Evolutionary conservation across 768 basidiomycete species (phyloP), one percentile per base, ranked within the genome.

Genomic region (Lentinula sp.): DNA sequence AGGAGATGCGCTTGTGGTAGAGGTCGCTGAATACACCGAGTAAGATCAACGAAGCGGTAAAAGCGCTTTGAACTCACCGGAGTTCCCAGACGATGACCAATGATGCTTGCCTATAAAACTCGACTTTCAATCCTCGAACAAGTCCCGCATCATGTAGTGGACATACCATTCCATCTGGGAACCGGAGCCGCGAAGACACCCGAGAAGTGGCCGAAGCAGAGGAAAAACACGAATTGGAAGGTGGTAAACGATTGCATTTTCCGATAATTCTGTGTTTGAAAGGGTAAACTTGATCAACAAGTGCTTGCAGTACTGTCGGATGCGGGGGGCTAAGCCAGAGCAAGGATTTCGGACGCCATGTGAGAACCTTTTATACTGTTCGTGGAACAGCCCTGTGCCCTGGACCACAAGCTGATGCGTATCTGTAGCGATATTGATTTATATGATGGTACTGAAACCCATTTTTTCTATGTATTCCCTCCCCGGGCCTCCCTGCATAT

Each of bases 251-350:
- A 39, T 34, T 9, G 51, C 56, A 57, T 57, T 39, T 43, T 43
- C 45, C 45, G 23, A 57, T 18, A 46, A 57, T 46, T 43, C 56
- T 35, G 43, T 46, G 37, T 32, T 31, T 34, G 28, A 23, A 51
- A 5, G 3, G n/a, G 28, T 16, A 31, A 31, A 59, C 45, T 46
- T 59, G 56, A 46, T 57, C 56, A 57, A 57, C 56, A 57, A 57
- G 56, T 45, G 37, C 45, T 55, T 51, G 31, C 57, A 48, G 46
- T 46, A 18, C 40, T 40, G 55, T 37, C 39, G 23, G 39, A 18
- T 43, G 23, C 31, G 16, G 56, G 56, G 56, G 56, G 56, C 56
- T 57, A 59, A 35, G n/a, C 45, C 57, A 59, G 46, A 59, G 57
- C 43, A 49, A 46, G 28, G 56, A 57, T 3, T 54, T 37, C 15